Evolutionary conservation across 2,329 filamentous ascomycete genomes (phyloP).

Genomic region (Epichloe gansuensis): DNA sequence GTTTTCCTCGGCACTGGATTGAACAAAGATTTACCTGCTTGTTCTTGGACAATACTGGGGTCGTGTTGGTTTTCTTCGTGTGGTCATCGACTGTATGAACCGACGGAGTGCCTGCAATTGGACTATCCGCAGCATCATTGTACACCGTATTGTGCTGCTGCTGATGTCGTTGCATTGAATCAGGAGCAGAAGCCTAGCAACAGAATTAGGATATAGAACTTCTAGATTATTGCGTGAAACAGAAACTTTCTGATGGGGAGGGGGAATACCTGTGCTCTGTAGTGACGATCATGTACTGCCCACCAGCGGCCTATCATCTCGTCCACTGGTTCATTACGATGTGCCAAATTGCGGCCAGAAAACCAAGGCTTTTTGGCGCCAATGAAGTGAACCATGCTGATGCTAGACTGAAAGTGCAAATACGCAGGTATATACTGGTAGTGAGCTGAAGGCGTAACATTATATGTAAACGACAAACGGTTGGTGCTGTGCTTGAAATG

Average conservation of each 20-base stretch:
- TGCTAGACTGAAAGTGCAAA: slow-evolving; percentile 78
- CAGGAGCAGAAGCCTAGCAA: background rate
- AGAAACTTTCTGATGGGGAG: background rate
- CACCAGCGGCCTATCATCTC: slow-evolving; percentile 86
- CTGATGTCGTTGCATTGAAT: background rate
- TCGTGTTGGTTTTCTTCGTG: background rate
- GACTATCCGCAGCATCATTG: background rate
- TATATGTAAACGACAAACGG: slow-evolving; percentile 87
- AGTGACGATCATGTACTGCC: slow-evolving; percentile 85
- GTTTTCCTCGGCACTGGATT: background rate
- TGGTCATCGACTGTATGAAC: background rate
- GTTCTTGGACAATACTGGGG: background rate
- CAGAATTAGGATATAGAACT: background rate
- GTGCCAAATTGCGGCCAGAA: slow-evolving; percentile 42
- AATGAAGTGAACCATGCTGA: slow-evolving; percentile 91
- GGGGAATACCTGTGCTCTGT: slow-evolving; percentile 40
- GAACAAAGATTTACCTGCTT: background rate
- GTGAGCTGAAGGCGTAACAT: slow-evolving; percentile 89
- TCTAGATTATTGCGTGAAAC: background rate
- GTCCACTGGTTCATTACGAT: slow-evolving; percentile 55
- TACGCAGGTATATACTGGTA: slow-evolving; percentile 98
- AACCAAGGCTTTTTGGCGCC: slow-evolving; percentile 85
- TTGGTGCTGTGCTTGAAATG: slow-evolving; percentile 79
- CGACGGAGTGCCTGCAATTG: background rate
- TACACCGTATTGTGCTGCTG: background rate